phyloP scores from a whole-genome alignment of 148 eudicot genomes.

The Spergularia bocconei region DNA sequence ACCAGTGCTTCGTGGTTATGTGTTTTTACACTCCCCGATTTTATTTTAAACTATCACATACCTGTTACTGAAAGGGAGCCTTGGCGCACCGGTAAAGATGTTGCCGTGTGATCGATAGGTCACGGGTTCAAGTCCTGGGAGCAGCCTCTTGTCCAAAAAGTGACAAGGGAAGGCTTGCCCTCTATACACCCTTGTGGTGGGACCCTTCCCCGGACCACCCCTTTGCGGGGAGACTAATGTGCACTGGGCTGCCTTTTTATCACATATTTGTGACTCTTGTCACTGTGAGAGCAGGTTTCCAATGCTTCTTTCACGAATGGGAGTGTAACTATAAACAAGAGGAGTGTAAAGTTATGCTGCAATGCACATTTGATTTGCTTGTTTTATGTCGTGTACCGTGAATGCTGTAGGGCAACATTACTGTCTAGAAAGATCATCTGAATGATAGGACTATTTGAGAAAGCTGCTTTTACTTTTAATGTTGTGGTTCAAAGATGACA shows the following conservation, averaged over 20 bases:
- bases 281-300: background rate
- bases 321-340: background rate
- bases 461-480: constrained; percentile 3
- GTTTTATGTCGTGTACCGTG: background rate
- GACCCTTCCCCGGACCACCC: too few relatives aligned
- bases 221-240: too few relatives aligned
- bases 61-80: too few relatives aligned
- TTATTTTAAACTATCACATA: background rate
- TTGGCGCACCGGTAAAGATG: too few relatives aligned
- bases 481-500: background rate
- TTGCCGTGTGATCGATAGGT: too few relatives aligned
- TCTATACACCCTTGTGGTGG: too few relatives aligned
- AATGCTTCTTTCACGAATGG: background rate
- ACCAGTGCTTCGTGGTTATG: background rate
- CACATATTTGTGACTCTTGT: too few relatives aligned
- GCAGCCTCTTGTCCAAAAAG: too few relatives aligned
- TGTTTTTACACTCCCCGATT: background rate
- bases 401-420: background rate
- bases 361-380: background rate
- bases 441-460: background rate
- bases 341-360: background rate
- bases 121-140: too few relatives aligned
- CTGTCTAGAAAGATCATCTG: background rate
- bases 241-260: too few relatives aligned
- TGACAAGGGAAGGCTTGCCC: too few relatives aligned